Percentiles rank a stretch among this genome's conserved stretches.
These are phyloP conservation scores for Apostasia shenzhenica DNA, from an alignment of 106 monocot species.

Conservation along the genomic window DNA sequence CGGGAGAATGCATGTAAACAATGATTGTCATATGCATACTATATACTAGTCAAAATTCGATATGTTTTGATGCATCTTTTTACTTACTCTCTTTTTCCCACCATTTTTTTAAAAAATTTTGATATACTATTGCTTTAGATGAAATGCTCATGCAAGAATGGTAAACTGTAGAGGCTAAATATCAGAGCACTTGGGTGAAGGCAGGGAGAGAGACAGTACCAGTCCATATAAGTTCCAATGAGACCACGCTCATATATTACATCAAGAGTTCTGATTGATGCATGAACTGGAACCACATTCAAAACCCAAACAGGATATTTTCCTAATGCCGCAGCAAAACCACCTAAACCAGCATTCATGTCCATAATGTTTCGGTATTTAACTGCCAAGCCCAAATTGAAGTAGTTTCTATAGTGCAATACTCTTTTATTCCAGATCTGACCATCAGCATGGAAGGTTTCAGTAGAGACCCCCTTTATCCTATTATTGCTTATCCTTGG, in stretches of 20 bases:
- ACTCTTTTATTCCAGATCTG: conserved; percentile 55
- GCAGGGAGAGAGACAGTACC: conserved; percentile 24
- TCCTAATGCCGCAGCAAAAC: conserved; percentile 72
- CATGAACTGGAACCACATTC: conserved; percentile 66
- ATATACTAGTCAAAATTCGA: too few relatives aligned
- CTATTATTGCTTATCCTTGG: conserved; percentile 51
- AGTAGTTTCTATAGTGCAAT: conserved; percentile 34
- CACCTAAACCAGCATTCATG: conserved; percentile 91
- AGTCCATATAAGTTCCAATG: conserved; percentile 91
- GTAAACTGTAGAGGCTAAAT: neutral
- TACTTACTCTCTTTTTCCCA: too few relatives aligned
- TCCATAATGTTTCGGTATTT: conserved; percentile 87
- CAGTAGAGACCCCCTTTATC: conserved; percentile 37
- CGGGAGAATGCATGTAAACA: too few relatives aligned
- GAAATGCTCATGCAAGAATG: too few relatives aligned
- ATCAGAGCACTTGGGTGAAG: neutral
- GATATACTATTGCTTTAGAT: too few relatives aligned
- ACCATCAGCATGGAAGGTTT: conserved; percentile 42
- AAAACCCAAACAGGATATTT: conserved; percentile 91
- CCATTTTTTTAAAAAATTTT: too few relatives aligned
- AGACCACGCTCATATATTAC: conserved; percentile 87
- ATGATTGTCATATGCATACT: too few relatives aligned
- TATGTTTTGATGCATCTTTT: too few relatives aligned
- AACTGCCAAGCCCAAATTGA: conserved; percentile 19
- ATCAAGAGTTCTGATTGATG: conserved; percentile 53